Evolutionary conservation across 2,329 filamentous ascomycete genomes (phyloP), one percentile per base, ranked within the genome.

Genomic region (Cyphellophora attinorum): DNA sequence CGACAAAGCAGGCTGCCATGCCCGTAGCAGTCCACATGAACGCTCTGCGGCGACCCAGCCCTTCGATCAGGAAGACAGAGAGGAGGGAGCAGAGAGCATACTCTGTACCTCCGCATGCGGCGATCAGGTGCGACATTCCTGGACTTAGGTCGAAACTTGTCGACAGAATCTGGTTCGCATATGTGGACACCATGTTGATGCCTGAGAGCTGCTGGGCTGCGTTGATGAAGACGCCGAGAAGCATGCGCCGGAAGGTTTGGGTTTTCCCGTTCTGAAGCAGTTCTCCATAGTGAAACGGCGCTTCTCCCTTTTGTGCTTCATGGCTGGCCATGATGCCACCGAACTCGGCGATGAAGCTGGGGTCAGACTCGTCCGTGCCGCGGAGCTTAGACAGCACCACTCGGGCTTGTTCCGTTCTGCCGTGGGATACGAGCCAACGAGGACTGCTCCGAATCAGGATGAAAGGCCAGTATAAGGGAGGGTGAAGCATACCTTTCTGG

Each of bases 21-120:
- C 76, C 76, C 25, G 72, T 59, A 0, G 76, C 76, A 35, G 81
- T 81, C 43, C 83, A 74, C 12, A 85, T 59, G 78, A 86, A 85
- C 41, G 85, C 68, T 50, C 74, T 72, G 13, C 81, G 70, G 19
- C 81, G 63, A 11, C 68, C 68, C 31, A 67, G 54, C 34, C 58
- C 62, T 47, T 72, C 68, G 37, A 70, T 65, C 5, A 63, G 62
- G 42, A 70, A 67, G 16, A 72, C 60, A 3, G 67, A 61, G 19
- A 72, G 52, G 54, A 60, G 64, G 1, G 67, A 70, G 2, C 66
- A 66, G 19, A 68, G 34, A 45, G 70, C 70, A 48, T 72, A 72
- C 41, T 71, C 67, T 1, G 68, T 72, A 27, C 67, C 68, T 39
- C 70, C 70, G 44, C 59, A 62, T 6, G 67, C 68, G 13, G 68